These are phyloP conservation scores for Podaxis pistillaris DNA, from an alignment of 768 basidiomycete genomes.

Conservation along the genomic window DNA sequence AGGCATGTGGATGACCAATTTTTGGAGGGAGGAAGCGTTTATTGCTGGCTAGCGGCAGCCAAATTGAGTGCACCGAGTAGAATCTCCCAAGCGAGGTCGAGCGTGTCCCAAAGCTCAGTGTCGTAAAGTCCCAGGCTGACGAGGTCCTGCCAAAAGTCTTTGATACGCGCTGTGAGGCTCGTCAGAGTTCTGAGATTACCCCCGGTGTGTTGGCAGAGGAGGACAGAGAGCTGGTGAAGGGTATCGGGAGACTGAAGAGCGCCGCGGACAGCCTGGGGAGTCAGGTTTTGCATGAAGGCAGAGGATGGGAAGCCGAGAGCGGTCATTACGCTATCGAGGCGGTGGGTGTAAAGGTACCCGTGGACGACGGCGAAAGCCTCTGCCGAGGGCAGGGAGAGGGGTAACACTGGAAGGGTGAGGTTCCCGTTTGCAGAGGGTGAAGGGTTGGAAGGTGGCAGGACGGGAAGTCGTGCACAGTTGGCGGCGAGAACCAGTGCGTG, in stretches of 20 bases:
- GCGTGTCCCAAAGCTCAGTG: conserved; percentile 70
- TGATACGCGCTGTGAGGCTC: conserved; percentile 64
- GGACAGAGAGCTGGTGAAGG: conserved; percentile 54
- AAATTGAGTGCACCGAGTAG: conserved; percentile 55
- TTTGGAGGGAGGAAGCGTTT: background rate
- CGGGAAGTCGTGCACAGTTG: conserved; percentile 56
- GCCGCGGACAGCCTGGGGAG: conserved; percentile 41
- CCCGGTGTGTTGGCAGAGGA: conserved; percentile 47
- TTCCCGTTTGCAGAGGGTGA: conserved; percentile 26
- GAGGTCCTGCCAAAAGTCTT: conserved; percentile 80
- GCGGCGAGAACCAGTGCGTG: conserved; percentile 64
- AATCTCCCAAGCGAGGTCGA: conserved; percentile 82
- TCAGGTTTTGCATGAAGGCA: conserved; percentile 41
- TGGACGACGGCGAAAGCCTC: conserved; percentile 66
- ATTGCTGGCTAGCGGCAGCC: conserved; percentile 34
- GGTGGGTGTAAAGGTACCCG: conserved; percentile 67
- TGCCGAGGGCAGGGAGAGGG: conserved; percentile 68
- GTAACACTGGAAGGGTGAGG: conserved; percentile 63
- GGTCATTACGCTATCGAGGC: conserved; percentile 54
- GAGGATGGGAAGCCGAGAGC: conserved; percentile 61
- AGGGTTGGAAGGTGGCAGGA: conserved; percentile 37
- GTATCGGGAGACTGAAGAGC: conserved; percentile 47
- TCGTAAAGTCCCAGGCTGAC: conserved; percentile 73
- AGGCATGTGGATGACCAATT: background rate
- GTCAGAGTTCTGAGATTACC: conserved; percentile 43